Conservation (phyloP, 129 eudicot genomes). For the Smallanthus sonchifolius region DNA sequence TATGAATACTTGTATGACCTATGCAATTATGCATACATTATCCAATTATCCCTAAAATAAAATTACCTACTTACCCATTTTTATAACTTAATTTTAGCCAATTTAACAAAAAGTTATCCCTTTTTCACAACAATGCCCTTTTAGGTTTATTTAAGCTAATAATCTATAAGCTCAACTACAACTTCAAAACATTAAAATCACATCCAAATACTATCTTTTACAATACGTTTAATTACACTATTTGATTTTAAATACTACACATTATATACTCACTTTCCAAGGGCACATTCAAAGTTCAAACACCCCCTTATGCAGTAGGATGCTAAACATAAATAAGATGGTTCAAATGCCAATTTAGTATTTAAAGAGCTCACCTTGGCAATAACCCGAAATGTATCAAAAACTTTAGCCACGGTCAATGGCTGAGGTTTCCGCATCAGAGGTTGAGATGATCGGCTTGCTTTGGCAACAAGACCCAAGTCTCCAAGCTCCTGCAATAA, state of each 20-base stretch:
- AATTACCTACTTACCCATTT: background rate
- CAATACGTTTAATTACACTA: background rate
- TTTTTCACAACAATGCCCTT: background rate
- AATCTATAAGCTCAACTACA: background rate
- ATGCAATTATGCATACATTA: too few species aligned
- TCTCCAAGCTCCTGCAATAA: constrained; percentile 73
- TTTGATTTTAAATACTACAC: background rate
- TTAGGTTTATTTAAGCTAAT: background rate
- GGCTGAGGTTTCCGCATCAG: constrained; percentile 81
- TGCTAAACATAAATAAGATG: background rate
- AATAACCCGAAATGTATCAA: constrained; percentile 70
- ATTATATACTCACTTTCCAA: background rate
- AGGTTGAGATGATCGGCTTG: constrained; percentile 73
- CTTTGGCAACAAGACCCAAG: constrained; percentile 91
- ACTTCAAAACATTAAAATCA: background rate
- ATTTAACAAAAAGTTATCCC: background rate
- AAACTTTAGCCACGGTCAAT: constrained; percentile 72
- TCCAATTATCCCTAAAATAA: too few species aligned
- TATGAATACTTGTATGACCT: background rate
- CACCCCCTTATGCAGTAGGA: background rate
- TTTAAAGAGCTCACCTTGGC: constrained; percentile 52
- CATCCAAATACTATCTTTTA: background rate
- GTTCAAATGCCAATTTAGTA: background rate
- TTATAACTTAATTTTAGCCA: background rate
- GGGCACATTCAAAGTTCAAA: constrained; percentile 1